Conservation (phyloP, 495 filamentous ascomycete genomes). For the Penicillium lagena region DNA sequence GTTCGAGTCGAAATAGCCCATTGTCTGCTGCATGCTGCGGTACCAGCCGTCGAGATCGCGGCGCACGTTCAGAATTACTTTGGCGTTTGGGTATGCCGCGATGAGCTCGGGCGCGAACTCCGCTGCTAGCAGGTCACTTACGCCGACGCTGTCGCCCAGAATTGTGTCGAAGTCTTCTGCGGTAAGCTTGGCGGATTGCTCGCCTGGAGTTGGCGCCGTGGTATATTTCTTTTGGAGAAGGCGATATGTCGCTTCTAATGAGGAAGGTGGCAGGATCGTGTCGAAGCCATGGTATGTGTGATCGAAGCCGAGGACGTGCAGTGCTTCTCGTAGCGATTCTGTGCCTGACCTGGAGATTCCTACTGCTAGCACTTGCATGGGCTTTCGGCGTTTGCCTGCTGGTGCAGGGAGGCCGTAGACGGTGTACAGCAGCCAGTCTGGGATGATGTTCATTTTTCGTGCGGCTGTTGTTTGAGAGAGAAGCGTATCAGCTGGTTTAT, state of each 20-base stretch:
- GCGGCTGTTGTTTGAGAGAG: no score
- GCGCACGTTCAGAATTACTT: constrained; percentile 47
- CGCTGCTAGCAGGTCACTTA: constrained; percentile 49
- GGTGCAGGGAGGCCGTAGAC: constrained; percentile 12
- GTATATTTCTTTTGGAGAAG: constrained; percentile 18
- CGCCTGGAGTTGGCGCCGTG: background rate
- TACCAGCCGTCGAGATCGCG: constrained; percentile 39
- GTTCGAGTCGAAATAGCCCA: constrained; percentile 5
- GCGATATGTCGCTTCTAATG: constrained; percentile 5
- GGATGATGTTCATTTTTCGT: constrained; percentile 2
- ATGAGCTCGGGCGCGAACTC: constrained; percentile 52
- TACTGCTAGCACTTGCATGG: constrained; percentile 20
- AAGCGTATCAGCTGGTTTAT: no score
- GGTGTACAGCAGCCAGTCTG: constrained; percentile 2
- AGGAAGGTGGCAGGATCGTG: constrained; percentile 11
- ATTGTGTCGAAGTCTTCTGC: constrained; percentile 40
- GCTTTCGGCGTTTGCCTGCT: constrained; percentile 6
- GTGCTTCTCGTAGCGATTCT: constrained; percentile 20
- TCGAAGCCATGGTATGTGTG: constrained; percentile 22
- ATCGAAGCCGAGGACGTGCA: constrained; percentile 15
- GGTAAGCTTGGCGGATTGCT: constrained; percentile 2
- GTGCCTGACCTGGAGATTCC: constrained; percentile 23
- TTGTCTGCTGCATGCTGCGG: constrained; percentile 6
- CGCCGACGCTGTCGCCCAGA: constrained; percentile 39
- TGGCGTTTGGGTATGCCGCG: constrained; percentile 52